These are phyloP conservation scores for Gentiana dahurica DNA, from an alignment of 257 asterid species.

Conservation along the genomic window DNA sequence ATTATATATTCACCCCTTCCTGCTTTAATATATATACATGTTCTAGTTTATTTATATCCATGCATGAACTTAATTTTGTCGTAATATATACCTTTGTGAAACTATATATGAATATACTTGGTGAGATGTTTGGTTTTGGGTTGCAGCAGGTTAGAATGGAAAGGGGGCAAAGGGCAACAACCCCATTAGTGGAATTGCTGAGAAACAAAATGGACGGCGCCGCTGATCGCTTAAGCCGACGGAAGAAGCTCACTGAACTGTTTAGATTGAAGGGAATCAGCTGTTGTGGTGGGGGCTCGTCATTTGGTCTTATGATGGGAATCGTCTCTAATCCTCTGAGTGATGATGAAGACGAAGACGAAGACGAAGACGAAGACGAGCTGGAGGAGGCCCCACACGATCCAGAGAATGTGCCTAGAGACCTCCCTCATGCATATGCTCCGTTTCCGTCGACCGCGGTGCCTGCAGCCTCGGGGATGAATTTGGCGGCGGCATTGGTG, in stretches of 20 bases:
- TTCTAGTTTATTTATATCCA: no score
- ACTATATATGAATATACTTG: conserved; percentile 26
- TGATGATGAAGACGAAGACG: conserved; percentile 23
- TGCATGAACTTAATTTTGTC: no score
- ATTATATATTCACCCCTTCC: conserved; percentile 10
- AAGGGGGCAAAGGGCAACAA: conserved; percentile 31
- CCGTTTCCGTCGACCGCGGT: conserved; percentile 20
- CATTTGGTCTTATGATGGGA: conserved; percentile 44
- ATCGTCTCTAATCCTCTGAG: conserved; percentile 21
- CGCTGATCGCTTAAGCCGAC: conserved; percentile 34
- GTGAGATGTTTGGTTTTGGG: conserved; percentile 41
- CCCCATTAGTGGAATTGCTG: conserved; percentile 32
- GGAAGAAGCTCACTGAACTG: conserved; percentile 58
- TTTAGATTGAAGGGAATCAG: conserved; percentile 49
- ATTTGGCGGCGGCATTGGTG: conserved; percentile 75
- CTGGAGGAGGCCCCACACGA: conserved; percentile 10
- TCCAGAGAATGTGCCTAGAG: conserved; percentile 10
- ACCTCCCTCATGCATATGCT: conserved; percentile 7
- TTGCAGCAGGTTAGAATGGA: conserved; percentile 57
- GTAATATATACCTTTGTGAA: no score
- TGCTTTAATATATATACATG: not conserved
- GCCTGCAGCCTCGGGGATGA: conserved; percentile 47
- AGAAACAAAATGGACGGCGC: conserved; percentile 50
- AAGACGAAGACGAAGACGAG: conserved; percentile 5
- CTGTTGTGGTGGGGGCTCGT: conserved; percentile 41